These are phyloP conservation scores for Spergularia marina DNA, from an alignment of 148 eudicot genomes.

Conservation along the genomic window DNA sequence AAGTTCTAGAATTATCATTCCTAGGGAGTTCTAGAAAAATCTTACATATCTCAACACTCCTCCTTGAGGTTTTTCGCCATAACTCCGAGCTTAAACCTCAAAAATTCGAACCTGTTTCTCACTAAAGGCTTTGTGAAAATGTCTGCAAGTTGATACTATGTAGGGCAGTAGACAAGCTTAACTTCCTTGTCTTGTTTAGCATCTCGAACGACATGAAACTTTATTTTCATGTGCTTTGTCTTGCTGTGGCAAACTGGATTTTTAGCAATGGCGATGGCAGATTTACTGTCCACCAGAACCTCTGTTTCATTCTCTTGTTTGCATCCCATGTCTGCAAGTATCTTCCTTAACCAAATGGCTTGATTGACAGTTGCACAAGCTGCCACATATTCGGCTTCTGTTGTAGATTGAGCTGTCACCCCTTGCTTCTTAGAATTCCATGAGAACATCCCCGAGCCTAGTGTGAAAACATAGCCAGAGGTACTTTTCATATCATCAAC, in stretches of 20 bases:
- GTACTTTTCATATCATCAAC: slow-evolving; percentile 13
- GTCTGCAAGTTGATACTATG: neutral
- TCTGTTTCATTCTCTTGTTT: neutral
- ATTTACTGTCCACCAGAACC: slow-evolving; percentile 1
- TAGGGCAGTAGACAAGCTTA: neutral
- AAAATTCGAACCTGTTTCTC: neutral
- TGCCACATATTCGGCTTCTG: slow-evolving; percentile 1
- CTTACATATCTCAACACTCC: slow-evolving; percentile 4
- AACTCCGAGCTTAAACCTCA: neutral
- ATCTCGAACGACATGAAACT: slow-evolving; percentile 3
- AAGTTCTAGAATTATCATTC: too few species aligned
- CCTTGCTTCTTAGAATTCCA: slow-evolving; percentile 10
- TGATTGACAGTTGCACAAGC: neutral
- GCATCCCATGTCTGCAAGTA: slow-evolving; percentile 10
- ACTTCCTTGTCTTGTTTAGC: neutral
- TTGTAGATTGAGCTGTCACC: neutral
- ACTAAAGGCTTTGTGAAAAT: neutral
- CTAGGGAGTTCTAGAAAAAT: neutral
- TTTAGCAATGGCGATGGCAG: slow-evolving; percentile 11
- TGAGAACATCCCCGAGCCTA: slow-evolving; percentile 4
- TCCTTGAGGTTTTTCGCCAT: slow-evolving; percentile 4
- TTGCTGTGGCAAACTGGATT: slow-evolving; percentile 11
- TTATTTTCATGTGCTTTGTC: neutral
- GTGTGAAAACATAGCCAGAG: neutral
- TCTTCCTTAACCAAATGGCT: slow-evolving; percentile 13